Percentiles rank a stretch among this genome's conserved stretches.
These are phyloP conservation scores for Rhizopogon sp. DNA, from an alignment of 768 basidiomycete genomes.

Conservation along the genomic window DNA sequence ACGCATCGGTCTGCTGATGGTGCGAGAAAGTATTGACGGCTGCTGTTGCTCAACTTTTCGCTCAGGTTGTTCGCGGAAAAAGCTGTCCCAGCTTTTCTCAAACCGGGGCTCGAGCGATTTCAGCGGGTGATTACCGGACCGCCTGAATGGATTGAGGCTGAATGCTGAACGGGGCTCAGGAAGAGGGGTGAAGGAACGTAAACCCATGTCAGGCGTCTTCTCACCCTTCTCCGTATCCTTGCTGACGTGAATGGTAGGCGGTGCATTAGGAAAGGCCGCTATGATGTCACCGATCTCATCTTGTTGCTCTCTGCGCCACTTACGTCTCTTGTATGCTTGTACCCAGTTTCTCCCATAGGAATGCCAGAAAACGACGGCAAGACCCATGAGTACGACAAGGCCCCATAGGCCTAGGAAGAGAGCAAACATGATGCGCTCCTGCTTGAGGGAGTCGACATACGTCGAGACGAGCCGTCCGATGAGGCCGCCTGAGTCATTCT, in stretches of 20 bases:
- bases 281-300: constrained; percentile 40
- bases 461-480: constrained; percentile 67
- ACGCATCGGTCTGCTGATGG: constrained; percentile 32
- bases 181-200: constrained; percentile 48
- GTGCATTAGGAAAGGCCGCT: constrained; percentile 16
- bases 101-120: constrained; percentile 24
- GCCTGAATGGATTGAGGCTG: constrained; percentile 32
- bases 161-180: constrained; percentile 31
- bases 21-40: constrained; percentile 18
- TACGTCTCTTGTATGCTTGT: constrained; percentile 42
- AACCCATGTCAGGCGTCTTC: constrained; percentile 17
- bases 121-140: constrained; percentile 26
- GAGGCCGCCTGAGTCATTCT: constrained; percentile 51
- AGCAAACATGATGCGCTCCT: constrained; percentile 79
- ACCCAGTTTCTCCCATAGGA: constrained; percentile 48
- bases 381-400: constrained; percentile 76
- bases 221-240: constrained; percentile 21
- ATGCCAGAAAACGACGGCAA: constrained; percentile 68
- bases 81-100: constrained; percentile 41
- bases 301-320: constrained; percentile 50
- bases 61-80: constrained; percentile 29
- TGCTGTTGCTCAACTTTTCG: constrained; percentile 12
- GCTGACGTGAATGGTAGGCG: constrained; percentile 12
- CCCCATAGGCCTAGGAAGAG: constrained; percentile 85
- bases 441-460: constrained; percentile 68